Conservation (phyloP, 192 early-diverging fungal species). For the Pilobolus umbonatus region DNA sequence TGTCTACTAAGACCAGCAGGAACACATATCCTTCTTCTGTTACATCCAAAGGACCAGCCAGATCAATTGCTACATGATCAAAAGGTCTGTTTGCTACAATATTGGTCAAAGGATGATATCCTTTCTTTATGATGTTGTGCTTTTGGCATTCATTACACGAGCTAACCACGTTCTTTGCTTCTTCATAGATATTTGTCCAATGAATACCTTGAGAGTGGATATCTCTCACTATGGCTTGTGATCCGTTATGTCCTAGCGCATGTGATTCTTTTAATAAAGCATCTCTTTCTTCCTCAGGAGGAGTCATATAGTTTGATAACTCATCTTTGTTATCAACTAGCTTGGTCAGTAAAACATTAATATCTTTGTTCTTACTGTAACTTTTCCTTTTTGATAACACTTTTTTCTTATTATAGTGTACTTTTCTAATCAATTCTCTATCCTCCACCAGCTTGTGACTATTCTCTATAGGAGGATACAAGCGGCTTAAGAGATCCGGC, state of each 20-base stretch:
- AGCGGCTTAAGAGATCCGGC: not conserved
- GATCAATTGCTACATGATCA: not conserved
- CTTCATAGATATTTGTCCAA: not conserved
- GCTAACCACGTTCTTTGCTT: not conserved
- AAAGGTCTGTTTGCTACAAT: not conserved
- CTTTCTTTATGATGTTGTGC: not conserved
- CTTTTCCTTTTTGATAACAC: not conserved
- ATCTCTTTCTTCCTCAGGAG: not conserved
- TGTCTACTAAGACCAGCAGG: slow-evolving; percentile 25
- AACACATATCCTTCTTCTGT: not conserved
- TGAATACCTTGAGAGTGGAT: not conserved
- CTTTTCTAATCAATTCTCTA: not conserved
- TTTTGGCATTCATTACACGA: not conserved
- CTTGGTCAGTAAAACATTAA: not conserved
- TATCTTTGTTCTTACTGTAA: not conserved
- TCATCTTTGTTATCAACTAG: slow-evolving; percentile 4
- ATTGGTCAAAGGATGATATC: not conserved
- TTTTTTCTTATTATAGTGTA: not conserved
- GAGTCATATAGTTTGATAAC: not conserved
- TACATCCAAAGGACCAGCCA: not conserved
- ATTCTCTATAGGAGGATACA: not conserved
- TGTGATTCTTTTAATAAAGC: not conserved
- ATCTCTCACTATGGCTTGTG: not conserved
- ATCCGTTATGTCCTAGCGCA: not conserved
- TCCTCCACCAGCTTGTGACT: not conserved